Evolutionary conservation across 345 rosid genomes (phyloP).

Genomic region (Arabis alpina): DNA sequence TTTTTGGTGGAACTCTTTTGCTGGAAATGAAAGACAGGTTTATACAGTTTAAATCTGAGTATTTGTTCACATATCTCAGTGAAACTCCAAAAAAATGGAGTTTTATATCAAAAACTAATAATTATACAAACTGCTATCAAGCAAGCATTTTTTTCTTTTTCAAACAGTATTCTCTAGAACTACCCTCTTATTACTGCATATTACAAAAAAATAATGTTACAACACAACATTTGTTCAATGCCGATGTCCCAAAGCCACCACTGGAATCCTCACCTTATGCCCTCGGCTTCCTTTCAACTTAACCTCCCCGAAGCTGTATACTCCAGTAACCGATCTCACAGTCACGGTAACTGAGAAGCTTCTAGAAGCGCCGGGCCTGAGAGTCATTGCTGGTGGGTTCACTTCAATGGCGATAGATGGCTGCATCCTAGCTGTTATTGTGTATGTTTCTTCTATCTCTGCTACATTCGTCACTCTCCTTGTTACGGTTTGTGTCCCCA

Average conservation of each 20-base stretch:
- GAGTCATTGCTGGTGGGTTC: conserved; percentile 87
- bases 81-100: conserved; percentile 27
- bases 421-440: conserved; percentile 77
- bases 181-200: conserved; percentile 61
- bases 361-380: conserved; percentile 68
- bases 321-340: conserved; percentile 66
- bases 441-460: conserved; percentile 74
- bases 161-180: conserved; percentile 34
- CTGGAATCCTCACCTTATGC: conserved; percentile 87
- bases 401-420: conserved; percentile 81
- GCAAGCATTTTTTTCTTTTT: conserved; percentile 27
- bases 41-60: conserved; percentile 20
- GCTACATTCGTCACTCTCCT: conserved; percentile 86
- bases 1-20: conserved; percentile 23
- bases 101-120: conserved; percentile 34
- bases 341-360: conserved; percentile 71
- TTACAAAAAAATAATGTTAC: conserved; percentile 71
- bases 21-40: neutral
- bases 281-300: conserved; percentile 92
- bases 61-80: conserved; percentile 11
- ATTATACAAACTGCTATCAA: conserved; percentile 39
- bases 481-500: conserved; percentile 62
- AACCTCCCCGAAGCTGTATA: conserved; percentile 86
- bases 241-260: conserved; percentile 75
- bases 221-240: conserved; percentile 50